A percentile compares a stretch with the other conserved stretches of the same genome.
phyloP scores from a whole-genome alignment of 805 yeast species.

The Spathaspora gorwiae region DNA sequence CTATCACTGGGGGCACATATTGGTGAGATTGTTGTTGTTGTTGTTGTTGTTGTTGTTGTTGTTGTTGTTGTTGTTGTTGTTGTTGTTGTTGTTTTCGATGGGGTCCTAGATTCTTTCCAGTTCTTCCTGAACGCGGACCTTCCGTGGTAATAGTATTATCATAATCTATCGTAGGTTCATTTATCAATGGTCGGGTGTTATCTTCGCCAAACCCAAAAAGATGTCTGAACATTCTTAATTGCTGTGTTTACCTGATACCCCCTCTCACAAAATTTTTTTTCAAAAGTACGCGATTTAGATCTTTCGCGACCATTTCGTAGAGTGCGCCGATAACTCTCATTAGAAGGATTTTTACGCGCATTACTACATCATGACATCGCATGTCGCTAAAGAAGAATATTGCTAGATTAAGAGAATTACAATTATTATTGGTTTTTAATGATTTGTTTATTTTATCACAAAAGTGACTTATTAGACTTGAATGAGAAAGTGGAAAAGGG shows the following conservation, averaged over 20 bases:
- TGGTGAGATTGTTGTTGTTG: neutral
- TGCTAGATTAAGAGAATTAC: no score
- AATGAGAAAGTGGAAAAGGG: no score
- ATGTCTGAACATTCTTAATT: conserved; percentile 2
- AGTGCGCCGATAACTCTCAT: neutral
- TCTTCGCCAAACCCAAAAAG: conserved; percentile 8
- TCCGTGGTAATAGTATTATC: conserved; percentile 18
- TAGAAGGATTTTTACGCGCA: no score
- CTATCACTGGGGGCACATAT: conserved; percentile 1
- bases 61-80: neutral
- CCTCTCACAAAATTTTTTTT: no score
- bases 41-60: neutral
- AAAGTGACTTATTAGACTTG: no score
- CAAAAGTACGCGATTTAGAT: neutral
- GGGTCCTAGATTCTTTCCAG: neutral
- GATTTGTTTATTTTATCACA: no score
- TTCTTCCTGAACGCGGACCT: neutral
- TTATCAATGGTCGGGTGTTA: conserved; percentile 16
- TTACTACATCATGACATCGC: no score
- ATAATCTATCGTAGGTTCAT: conserved; percentile 35
- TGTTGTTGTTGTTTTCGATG: neutral
- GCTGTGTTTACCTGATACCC: no score
- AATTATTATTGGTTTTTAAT: no score
- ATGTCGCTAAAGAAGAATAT: no score
- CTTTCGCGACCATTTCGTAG: neutral